Conservation (phyloP, 768 basidiomycete genomes). For the Russula sp. region DNA sequence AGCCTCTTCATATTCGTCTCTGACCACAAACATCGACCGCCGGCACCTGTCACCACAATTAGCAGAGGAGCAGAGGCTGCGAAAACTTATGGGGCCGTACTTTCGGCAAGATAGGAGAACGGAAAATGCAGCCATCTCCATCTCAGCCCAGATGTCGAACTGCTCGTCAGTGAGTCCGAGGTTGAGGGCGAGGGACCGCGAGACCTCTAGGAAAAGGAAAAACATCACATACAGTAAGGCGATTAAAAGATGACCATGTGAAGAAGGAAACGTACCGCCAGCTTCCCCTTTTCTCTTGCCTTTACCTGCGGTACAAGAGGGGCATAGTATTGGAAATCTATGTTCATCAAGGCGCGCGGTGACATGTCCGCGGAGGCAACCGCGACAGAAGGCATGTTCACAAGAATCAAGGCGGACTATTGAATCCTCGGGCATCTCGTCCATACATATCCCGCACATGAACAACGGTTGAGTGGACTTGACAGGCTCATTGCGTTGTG, state of each 20-base stretch:
- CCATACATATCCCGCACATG: constrained; percentile 51
- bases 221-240: neutral
- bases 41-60: neutral
- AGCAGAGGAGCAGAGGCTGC: neutral
- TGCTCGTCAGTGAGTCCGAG: constrained; percentile 40
- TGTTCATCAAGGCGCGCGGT: constrained; percentile 42
- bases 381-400: constrained; percentile 45
- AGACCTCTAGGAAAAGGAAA: constrained; percentile 30
- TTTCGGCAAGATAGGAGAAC: constrained; percentile 40
- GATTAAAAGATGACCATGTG: neutral
- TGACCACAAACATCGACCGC: constrained; percentile 26
- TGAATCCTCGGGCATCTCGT: constrained; percentile 37
- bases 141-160: constrained; percentile 36
- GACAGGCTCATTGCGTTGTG: constrained; percentile 30
- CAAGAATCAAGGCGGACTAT: constrained; percentile 40
- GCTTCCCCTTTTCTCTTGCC: constrained; percentile 22
- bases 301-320: constrained; percentile 38
- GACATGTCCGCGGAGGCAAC: constrained; percentile 41
- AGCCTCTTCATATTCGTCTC: constrained; percentile 24
- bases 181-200: constrained; percentile 35
- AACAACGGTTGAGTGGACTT: constrained; percentile 32
- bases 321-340: constrained; percentile 56
- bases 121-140: constrained; percentile 40
- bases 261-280: constrained; percentile 28
- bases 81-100: neutral